Conservation (phyloP, 768 basidiomycete genomes). For the Hypsizygus marmoreus region DNA sequence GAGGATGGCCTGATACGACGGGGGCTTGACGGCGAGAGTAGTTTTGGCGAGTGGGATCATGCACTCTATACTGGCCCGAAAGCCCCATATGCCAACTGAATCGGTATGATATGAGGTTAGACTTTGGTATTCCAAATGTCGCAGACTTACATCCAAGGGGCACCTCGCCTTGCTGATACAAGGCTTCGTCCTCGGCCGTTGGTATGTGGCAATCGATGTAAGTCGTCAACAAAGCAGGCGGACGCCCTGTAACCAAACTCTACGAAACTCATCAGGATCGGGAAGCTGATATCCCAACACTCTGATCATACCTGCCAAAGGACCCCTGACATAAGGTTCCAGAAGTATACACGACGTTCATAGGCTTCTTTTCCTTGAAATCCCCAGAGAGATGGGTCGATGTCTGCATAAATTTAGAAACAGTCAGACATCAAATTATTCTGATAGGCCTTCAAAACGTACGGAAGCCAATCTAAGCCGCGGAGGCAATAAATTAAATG, state of each 20-base stretch:
- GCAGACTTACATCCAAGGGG: slow-evolving; percentile 44
- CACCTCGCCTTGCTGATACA: slow-evolving; percentile 43
- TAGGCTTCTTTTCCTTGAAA: slow-evolving; percentile 52
- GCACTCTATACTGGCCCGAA: slow-evolving; percentile 40
- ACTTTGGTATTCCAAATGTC: too few species aligned
- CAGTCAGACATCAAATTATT: slow-evolving; percentile 2
- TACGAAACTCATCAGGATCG: slow-evolving; percentile 12
- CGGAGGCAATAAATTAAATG: slow-evolving; percentile 4
- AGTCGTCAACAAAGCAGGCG: slow-evolving; percentile 43
- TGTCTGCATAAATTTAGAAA: slow-evolving; percentile 29
- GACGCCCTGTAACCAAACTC: slow-evolving; percentile 51
- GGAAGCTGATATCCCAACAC: not conserved
- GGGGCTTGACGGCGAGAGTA: slow-evolving; percentile 42
- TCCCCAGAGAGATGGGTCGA: slow-evolving; percentile 54
- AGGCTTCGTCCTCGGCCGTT: slow-evolving; percentile 44
- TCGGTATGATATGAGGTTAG: too few species aligned
- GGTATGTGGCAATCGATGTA: slow-evolving; percentile 51
- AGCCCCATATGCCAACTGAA: slow-evolving; percentile 52
- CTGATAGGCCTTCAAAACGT: slow-evolving; percentile 18
- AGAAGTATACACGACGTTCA: slow-evolving; percentile 56
- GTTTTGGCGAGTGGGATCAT: slow-evolving; percentile 43
- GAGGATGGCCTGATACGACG: slow-evolving; percentile 47
- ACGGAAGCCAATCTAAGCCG: slow-evolving; percentile 45
- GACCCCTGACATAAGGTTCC: slow-evolving; percentile 50
- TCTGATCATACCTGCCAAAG: slow-evolving; percentile 48